phyloP scores from a whole-genome alignment of 352 stramenopile species.

The Phytopythium aichiense region DNA sequence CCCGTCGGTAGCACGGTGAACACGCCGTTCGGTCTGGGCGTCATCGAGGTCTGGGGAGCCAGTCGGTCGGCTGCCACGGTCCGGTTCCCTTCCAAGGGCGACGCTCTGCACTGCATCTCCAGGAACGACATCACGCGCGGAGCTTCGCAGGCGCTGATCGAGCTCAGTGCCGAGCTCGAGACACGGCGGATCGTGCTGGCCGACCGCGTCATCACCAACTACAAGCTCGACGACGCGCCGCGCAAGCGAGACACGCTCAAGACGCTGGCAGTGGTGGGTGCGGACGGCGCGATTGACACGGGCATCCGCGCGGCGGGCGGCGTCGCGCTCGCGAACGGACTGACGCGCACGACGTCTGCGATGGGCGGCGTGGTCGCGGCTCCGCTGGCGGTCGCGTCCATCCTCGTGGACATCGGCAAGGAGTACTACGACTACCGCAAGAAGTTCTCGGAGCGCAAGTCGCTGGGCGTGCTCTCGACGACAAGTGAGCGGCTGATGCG shows the following conservation, averaged over 20 bases:
- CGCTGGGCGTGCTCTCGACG: conserved; percentile 54
- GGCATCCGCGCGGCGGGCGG: conserved; percentile 74
- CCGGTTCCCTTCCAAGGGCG: conserved; percentile 27
- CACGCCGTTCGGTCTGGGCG: conserved; percentile 67
- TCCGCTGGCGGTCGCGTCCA: conserved; percentile 76
- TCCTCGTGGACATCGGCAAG: conserved; percentile 83
- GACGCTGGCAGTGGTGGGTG: conserved; percentile 53
- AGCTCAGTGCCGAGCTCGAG: conserved; percentile 39
- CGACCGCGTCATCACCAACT: conserved; percentile 55
- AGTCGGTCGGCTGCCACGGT: conserved; percentile 34
- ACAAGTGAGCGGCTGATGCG: conserved; percentile 82
- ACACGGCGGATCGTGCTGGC: conserved; percentile 48
- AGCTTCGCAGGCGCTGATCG: conserved; percentile 40
- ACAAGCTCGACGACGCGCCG: conserved; percentile 31
- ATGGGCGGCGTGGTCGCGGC: conserved; percentile 65
- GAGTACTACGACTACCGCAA: conserved; percentile 84
- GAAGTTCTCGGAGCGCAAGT: conserved; percentile 67
- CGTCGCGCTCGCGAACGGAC: conserved; percentile 70
- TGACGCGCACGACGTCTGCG: conserved; percentile 51
- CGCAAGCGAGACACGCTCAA: conserved; percentile 29
- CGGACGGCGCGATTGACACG: conserved; percentile 77
- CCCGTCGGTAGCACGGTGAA: conserved; percentile 49
- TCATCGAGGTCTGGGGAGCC: conserved; percentile 44
- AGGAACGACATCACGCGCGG: conserved; percentile 53
- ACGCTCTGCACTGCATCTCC: conserved; percentile 63